Base-by-base conservation (phyloP, 1,139 yeast species). In the Suhomyces bokatorum region DNA sequence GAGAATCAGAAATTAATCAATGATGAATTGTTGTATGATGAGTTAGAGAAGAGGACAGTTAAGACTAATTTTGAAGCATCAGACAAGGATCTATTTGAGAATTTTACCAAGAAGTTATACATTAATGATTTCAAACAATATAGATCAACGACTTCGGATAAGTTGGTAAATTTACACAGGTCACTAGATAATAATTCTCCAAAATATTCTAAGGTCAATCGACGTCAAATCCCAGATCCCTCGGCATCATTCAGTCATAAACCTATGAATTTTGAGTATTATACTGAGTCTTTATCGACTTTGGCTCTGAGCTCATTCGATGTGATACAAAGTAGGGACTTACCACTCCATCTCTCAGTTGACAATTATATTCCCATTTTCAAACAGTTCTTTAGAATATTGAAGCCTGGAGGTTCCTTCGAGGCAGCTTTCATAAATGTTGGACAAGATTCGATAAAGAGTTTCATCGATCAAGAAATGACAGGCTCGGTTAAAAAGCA, bases 181-280 rank as follows among this genome's bases (percentile, higher is more conserved):
- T 37, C 49, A 4, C 52, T 62, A 33, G 63, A 61, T 30, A 60
- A 62, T 38, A 57, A 54, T 40, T 53, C 60, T n/a, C 53, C 57
- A 3, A 59, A 57, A 48, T 53, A 53, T 41, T 45, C 49, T n/a
- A 38, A 51, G 15, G 24, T 50, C 17, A 48, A 49, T 30, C 44
- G 50, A 11, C 46, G 48, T 28, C 45, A 46, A 20, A 26, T 50
- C 7, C 53, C 62, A 2, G 62, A 60, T 36, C 62, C 62, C 2
- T 52, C 59, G 33, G 26, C 53, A 6, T 40, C 55, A 17, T 55
- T 45, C 40, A 50, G 58, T 15, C 66, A 66, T 47, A 62, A 68
- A 44, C 76, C 77, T 8, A 54, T 56, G 50, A 71, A 73, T 51
- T 70, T 71, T 49, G 70, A 67, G 46, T 71, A 64, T 46, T 71